phyloP scores from a whole-genome alignment of 257 asterid genomes.

The Hygrophila difformis region DNA sequence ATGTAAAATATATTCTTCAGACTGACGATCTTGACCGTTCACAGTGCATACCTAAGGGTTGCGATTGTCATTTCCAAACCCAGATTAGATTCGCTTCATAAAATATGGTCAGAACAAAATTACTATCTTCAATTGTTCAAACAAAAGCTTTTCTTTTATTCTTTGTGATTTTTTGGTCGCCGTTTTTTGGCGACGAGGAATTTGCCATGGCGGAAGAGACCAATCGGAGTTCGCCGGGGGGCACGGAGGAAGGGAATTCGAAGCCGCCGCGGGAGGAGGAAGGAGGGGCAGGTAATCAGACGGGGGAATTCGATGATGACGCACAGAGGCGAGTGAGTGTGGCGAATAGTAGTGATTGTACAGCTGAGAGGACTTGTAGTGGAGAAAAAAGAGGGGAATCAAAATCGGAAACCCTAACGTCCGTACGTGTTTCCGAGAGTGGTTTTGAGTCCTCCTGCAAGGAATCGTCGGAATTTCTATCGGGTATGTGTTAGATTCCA shows the following conservation, averaged over 20 bases:
- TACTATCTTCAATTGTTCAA: too few relatives aligned
- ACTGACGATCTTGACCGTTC: too few relatives aligned
- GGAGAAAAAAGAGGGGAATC: slow-evolving; percentile 9
- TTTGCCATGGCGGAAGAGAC: slow-evolving; percentile 20
- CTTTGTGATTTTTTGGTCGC: not conserved
- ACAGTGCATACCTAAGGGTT: too few relatives aligned
- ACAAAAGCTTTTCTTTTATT: too few relatives aligned
- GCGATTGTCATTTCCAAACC: too few relatives aligned
- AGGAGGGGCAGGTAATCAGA: slow-evolving; percentile 5
- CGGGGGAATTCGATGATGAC: slow-evolving; percentile 2
- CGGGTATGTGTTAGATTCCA: slow-evolving; percentile 22
- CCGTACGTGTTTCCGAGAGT: slow-evolving; percentile 10
- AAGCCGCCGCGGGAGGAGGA: slow-evolving; percentile 1
- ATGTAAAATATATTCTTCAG: too few relatives aligned
- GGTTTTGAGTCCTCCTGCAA: slow-evolving; percentile 7
- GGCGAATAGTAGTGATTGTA: slow-evolving; percentile 3
- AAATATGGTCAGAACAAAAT: too few relatives aligned
- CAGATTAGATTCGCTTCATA: too few relatives aligned
- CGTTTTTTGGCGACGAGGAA: slow-evolving; percentile 12
- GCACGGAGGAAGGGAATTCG: slow-evolving; percentile 2
- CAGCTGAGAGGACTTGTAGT: slow-evolving; percentile 1
- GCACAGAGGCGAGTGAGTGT: slow-evolving; percentile 15
- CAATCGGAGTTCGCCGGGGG: slow-evolving; percentile 9
- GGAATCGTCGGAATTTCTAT: slow-evolving; percentile 17
- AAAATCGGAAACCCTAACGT: slow-evolving; percentile 18